A percentile compares a stretch with the other conserved stretches of the same genome.
Conservation (phyloP, 176 grass and related monocot species). For the Avena eriantha region DNA sequence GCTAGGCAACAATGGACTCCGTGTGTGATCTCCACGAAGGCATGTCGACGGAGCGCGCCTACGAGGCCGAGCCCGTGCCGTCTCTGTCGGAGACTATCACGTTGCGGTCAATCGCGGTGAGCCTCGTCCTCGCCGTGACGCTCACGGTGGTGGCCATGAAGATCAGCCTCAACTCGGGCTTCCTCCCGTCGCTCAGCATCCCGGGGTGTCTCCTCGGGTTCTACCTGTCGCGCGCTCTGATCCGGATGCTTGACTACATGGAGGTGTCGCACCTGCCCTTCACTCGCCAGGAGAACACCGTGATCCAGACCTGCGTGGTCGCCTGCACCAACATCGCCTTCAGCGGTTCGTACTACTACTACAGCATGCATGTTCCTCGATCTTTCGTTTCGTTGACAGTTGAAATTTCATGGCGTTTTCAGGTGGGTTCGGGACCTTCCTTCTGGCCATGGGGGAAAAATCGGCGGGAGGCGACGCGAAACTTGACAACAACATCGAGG, state of each 20-base stretch:
- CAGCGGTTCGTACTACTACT: conserved; percentile 32
- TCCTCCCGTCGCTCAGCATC: conserved; percentile 41
- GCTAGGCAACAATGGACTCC: conserved; percentile 23
- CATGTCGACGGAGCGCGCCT: conserved; percentile 40
- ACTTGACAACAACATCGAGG: conserved; percentile 27
- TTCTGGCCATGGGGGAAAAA: conserved; percentile 30
- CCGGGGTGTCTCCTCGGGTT: conserved; percentile 37
- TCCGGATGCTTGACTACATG: conserved; percentile 17
- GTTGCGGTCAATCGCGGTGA: conserved; percentile 17
- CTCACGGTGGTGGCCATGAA: conserved; percentile 48
- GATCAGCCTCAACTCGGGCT: conserved; percentile 43
- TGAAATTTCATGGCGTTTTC: not conserved
- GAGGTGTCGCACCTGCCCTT: conserved; percentile 19
- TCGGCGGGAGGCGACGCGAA: not conserved
- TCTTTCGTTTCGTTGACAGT: too few relatives aligned
- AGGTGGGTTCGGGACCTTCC: conserved; percentile 44
- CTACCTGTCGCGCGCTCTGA: not conserved
- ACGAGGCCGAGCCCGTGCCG: conserved; percentile 43
- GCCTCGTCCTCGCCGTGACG: conserved; percentile 16
- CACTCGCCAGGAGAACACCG: conserved; percentile 44
- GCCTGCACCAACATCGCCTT: conserved; percentile 36
- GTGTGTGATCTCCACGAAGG: not conserved
- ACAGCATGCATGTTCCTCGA: too few relatives aligned
- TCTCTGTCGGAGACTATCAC: conserved; percentile 31
- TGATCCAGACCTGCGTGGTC: conserved; percentile 43